Evolutionary conservation across 2,329 filamentous ascomycete genomes (phyloP), one percentile per base, ranked within the genome.

Genomic region (Leptographium galeiforme): DNA sequence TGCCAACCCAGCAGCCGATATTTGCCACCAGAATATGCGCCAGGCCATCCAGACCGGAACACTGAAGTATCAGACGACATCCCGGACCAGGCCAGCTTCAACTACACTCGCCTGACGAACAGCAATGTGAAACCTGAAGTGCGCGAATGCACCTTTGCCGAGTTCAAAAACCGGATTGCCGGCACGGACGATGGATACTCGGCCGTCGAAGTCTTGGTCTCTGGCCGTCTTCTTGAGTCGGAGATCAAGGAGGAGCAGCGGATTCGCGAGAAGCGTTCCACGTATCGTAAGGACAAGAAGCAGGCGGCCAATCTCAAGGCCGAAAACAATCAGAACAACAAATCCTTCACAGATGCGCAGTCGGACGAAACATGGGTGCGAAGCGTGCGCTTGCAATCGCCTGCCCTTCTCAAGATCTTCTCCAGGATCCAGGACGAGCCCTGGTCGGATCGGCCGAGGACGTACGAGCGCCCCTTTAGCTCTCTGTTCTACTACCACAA

Each of bases 161-260:
- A 67, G 59, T 72, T 71, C 62, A 72, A 72, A 59, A 72, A 72
- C 56, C 52, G 50, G 8, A 55, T 49, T 10, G 25, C 25, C 32
- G 18, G 16, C 18, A 34, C 41, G 63, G 67, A 49, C 69, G 67
- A 56, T 59, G 67, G 18, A 32, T 63, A 67, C 19, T 68, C 70
- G 53, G 67, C 67, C 34, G 63, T 72, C 25, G 70, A 72, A 2
- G 69, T 69, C 14, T 62, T 72, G 19, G 36, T n/a, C 36, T 57
- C 19, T 51, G 57, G 38, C 45, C 53, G 4, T 55, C 54, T 50
- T 50, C 55, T 36, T 50, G 43, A 41, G 39, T 34, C 13, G 38
- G 51, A 53, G 44, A 46, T 41, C 51, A 38, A 50, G 25, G 61
- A 56, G 48, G 58, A 58, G 14, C 63, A 67, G n/a, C n/a, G 43